A percentile compares a stretch with the other conserved stretches of the same genome.
phyloP scores from a whole-genome alignment of 75 land plant genomes.

The Azolla pinnata region DNA sequence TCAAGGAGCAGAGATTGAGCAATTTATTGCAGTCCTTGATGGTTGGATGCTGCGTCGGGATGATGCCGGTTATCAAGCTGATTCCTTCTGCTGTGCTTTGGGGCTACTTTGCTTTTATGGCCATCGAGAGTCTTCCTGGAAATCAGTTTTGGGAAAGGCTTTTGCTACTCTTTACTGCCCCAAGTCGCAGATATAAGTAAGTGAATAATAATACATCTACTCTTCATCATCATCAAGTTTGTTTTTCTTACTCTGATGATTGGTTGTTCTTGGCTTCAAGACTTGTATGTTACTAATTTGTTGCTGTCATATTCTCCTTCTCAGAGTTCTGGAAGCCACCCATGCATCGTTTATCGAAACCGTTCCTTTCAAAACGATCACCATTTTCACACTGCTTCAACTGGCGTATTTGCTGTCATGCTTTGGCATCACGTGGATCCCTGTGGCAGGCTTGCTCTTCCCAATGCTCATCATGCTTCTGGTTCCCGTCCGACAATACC shows the following conservation, averaged over 20 bases:
- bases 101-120: constrained; percentile 41
- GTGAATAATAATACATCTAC: too few relatives aligned
- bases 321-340: constrained; percentile 55
- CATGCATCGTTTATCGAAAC: constrained; percentile 81
- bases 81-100: constrained; percentile 27
- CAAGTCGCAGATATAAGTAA: constrained; percentile 19
- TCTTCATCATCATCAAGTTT: too few relatives aligned
- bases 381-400: constrained; percentile 68
- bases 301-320: too few relatives aligned
- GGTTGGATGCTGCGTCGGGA: constrained; percentile 27
- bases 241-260: too few relatives aligned
- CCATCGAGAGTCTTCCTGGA: constrained; percentile 34
- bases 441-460: constrained; percentile 91
- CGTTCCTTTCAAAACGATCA: constrained; percentile 78
- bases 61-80: constrained; percentile 23
- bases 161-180: constrained; percentile 20
- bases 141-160: constrained; percentile 36
- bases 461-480: constrained; percentile 80
- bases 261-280: too few relatives aligned
- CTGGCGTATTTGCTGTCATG: constrained; percentile 59
- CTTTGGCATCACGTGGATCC: constrained; percentile 90
- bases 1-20: constrained; percentile 30
- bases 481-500: constrained; percentile 66
- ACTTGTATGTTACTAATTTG: too few relatives aligned
- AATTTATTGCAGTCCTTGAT: constrained; percentile 29